Evolutionary conservation across 2,329 filamentous ascomycete species (phyloP).

Genomic region (Plectosphaerella cucumerina): DNA sequence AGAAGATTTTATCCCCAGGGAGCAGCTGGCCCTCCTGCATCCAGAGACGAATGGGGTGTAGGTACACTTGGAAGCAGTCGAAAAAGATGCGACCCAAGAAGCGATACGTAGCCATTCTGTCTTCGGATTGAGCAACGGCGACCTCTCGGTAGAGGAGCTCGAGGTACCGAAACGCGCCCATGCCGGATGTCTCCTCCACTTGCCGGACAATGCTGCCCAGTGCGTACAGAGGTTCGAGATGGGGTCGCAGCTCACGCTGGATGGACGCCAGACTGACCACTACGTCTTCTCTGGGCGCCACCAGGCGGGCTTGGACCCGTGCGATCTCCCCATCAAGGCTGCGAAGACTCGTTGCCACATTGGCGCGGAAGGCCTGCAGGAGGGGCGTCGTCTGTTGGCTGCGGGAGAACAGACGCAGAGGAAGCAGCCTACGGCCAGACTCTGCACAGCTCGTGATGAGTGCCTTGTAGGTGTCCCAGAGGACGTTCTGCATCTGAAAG

Average conservation of each 20-base stretch:
- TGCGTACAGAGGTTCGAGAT: slow-evolving; percentile 51
- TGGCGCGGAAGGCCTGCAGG: slow-evolving; percentile 68
- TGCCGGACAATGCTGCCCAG: slow-evolving; percentile 60
- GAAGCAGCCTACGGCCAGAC: slow-evolving; percentile 37
- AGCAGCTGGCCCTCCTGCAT: slow-evolving; percentile 74
- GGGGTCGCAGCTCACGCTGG: slow-evolving; percentile 49
- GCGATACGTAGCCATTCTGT: slow-evolving; percentile 56
- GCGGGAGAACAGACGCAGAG: slow-evolving; percentile 40
- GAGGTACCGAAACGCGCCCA: slow-evolving; percentile 66
- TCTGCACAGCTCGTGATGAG: slow-evolving; percentile 43
- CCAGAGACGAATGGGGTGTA: slow-evolving; percentile 77
- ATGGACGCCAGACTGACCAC: slow-evolving; percentile 65
- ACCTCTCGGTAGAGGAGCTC: slow-evolving; percentile 73
- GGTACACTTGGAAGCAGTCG: slow-evolving; percentile 76
- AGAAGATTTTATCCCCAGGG: slow-evolving; percentile 66
- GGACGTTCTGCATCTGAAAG: slow-evolving; percentile 44
- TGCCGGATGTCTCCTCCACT: slow-evolving; percentile 43
- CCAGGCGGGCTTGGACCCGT: slow-evolving; percentile 54
- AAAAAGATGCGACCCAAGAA: slow-evolving; percentile 70
- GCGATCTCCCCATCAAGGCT: slow-evolving; percentile 57
- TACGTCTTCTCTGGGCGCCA: slow-evolving; percentile 46
- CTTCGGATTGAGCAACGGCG: slow-evolving; percentile 65
- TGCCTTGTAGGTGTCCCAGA: slow-evolving; percentile 45
- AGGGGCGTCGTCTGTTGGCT: slow-evolving; percentile 48
- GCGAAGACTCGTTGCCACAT: slow-evolving; percentile 51